Base-by-base conservation (phyloP, 805 yeast genomes). In the Ogataea pignaliae region DNA sequence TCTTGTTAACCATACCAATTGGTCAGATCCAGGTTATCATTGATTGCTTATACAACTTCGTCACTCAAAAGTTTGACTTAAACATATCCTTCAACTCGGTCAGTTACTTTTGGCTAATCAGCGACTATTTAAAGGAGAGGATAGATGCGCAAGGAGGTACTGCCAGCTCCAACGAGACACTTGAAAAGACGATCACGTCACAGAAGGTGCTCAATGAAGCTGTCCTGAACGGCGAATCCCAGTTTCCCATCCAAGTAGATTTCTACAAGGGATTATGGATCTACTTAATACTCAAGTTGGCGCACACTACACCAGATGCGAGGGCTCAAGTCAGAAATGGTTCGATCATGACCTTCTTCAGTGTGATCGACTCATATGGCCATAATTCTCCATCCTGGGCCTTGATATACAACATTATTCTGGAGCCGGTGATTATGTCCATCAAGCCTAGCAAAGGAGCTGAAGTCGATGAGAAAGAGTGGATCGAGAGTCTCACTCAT, bases 31-130 rank as follows among this genome's bases (percentile, higher is more conserved):
- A 74, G 45, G 70, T 73, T 2, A 73, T 90, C 34, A 79, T 89
- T 45, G 88, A 87, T 50, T 79, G 90, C 1, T 68, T 91, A 32
- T 76, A 73, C 54, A 76, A 79, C 48, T 91, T 88, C 63, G 82
- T 88, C 30, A 65, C 73, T 2, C 98, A 93, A 56, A 66, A 63
- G 1, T 71, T 69, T 49, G 96, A 91, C 52, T 63, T 91, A 51
- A 91, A 91, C 60, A 86, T 88, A 16, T 87, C 97, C 0, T 89
- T 91, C 59, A 87, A 95, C 39, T 83, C 97, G 0, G 85, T 89
- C 9, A 87, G 96, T 53, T 85, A 89, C 52, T 90, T 89, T 57
- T 91, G 98, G 98, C 63, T 85, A 13, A 79, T 93, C 3, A 86
- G 97, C 53, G 98, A 93, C 55, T 80, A 81, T 45, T 64, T 83